Base-by-base conservation (phyloP, 352 stramenopile species). In the Phytophthora syringae region DNA sequence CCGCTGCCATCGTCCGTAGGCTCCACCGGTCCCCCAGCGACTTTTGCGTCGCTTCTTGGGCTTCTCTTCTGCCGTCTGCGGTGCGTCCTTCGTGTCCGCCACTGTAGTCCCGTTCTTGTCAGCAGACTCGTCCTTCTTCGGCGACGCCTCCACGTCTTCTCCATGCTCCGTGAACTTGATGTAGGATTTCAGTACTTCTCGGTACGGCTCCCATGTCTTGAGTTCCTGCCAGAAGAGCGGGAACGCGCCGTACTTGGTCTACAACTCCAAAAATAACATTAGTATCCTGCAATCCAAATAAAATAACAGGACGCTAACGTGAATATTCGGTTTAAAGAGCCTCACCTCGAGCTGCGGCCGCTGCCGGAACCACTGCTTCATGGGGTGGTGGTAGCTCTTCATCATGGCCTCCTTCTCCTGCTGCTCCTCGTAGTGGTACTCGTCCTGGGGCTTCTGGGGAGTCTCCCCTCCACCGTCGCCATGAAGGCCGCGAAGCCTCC, bases 201-300 rank as follows among this genome's bases (percentile, higher is more conserved):
- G 96, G 74, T 97, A 98, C 56, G 90, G 92, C 36, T 72, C 66
- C 96, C 96, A 98, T 43, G 84, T 93, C 65, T 98, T 89, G 22
- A 98, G 80, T 72, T 98, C 95, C 74, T 98, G 94, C 95, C 95
- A 98, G 63, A 99, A 97, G 16, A 92, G 64, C 34, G 95, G 96
- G 77, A 97, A 98, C 15, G 71, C 70, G n/a, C 95, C 96, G 65
- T 98, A 92, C 43, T 88, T 93, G 5, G 79, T 61, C 59, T 91
- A 40, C 52, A n/a, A 34, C 11, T 50, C 5, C 13, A 66, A 45
- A 25, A 65, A 24, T 37, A 42, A 42, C 18, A 57, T 53, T 52
- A 58, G 15, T 24, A 66, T 12, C 36, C 34, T 5, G 10, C 7
- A 62, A 37, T 24, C n/a, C n/a, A n/a, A n/a, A 16, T 40, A 45